Evolutionary conservation across 2,329 filamentous ascomycete species (phyloP).

Genomic region (Apiospora sp.): DNA sequence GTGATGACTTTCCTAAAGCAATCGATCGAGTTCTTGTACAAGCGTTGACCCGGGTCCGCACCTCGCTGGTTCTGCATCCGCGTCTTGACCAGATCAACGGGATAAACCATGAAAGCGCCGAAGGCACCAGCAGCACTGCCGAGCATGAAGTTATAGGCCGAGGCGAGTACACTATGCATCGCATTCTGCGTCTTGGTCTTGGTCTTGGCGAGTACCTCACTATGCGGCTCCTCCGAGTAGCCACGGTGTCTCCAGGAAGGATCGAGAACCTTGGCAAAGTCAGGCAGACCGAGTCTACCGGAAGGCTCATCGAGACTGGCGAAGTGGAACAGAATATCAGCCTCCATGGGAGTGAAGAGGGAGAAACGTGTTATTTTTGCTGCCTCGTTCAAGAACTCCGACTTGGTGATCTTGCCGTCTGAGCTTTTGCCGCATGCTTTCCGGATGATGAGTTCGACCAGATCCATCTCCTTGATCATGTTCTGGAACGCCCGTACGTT

Average conservation of each 20-base stretch:
- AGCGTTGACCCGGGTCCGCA: constrained; percentile 79
- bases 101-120: constrained; percentile 99
- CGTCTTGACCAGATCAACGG: constrained; percentile 98
- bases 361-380: constrained; percentile 92
- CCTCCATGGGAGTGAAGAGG: constrained; percentile 97
- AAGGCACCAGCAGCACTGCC: constrained; percentile 94
- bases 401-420: constrained; percentile 92
- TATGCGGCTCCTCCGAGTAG: constrained; percentile 54
- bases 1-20: constrained; percentile 92
- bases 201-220: constrained; percentile 48
- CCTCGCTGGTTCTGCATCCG: constrained; percentile 96
- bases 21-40: constrained; percentile 98
- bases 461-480: constrained; percentile 96
- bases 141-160: constrained; percentile 87
- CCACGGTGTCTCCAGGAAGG: constrained; percentile 83
- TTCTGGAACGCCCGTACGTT: constrained; percentile 99
- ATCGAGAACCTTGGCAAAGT: constrained; percentile 96
- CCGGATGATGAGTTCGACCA: constrained; percentile 91
- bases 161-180: constrained; percentile 73
- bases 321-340: constrained; percentile 98
- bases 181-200: constrained; percentile 64
- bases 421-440: constrained; percentile 83
- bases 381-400: constrained; percentile 95
- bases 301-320: constrained; percentile 90
- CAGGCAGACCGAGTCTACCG: constrained; percentile 79